A percentile compares a stretch with the other conserved stretches of the same genome.
Conservation (phyloP, 2,329 filamentous ascomycete species). For the Aspergillus sp. region DNA sequence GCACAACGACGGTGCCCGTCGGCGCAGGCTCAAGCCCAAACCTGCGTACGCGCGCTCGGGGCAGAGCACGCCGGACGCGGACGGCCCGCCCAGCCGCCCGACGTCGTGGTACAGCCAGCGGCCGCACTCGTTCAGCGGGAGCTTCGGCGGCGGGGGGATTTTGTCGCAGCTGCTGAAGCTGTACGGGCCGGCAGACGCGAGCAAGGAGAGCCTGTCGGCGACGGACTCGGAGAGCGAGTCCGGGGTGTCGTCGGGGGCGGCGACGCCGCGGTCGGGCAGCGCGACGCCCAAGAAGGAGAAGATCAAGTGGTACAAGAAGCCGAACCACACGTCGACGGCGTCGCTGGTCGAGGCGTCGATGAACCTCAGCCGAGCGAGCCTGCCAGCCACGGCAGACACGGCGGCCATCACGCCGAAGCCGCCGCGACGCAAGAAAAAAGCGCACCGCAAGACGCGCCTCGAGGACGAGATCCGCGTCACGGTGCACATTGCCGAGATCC, state of each 20-base stretch:
- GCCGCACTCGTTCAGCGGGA: slow-evolving; percentile 25
- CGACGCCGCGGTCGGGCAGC: slow-evolving; percentile 29
- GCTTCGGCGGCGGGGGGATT: slow-evolving; percentile 59
- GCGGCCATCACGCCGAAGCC: slow-evolving; percentile 20
- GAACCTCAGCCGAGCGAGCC: slow-evolving; percentile 33
- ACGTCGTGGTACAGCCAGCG: slow-evolving; percentile 23
- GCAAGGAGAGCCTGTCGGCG: slow-evolving; percentile 25
- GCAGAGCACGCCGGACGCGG: slow-evolving; percentile 29
- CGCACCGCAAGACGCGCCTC: slow-evolving; percentile 21
- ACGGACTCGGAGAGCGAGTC: slow-evolving; percentile 32
- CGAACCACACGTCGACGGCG: slow-evolving; percentile 35
- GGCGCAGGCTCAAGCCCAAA: slow-evolving; percentile 22
- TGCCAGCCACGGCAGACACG: slow-evolving; percentile 27
- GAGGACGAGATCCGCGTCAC: slow-evolving; percentile 56
- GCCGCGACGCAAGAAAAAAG: slow-evolving; percentile 21
- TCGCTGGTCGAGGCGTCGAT: slow-evolving; percentile 39
- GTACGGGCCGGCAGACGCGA: slow-evolving; percentile 53
- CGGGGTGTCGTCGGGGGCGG: slow-evolving; percentile 25
- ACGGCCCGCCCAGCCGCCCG: slow-evolving; percentile 17
- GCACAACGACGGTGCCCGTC: slow-evolving; percentile 24
- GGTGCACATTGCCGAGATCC: slow-evolving; percentile 64
- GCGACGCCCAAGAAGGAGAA: slow-evolving; percentile 32
- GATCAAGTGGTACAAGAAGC: slow-evolving; percentile 45
- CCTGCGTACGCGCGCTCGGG: slow-evolving; percentile 34
- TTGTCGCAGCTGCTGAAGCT: slow-evolving; percentile 70